Evolutionary conservation across 768 basidiomycete genomes (phyloP), one percentile per base, ranked within the genome.

Genomic region (Xanthoconium purpureum): DNA sequence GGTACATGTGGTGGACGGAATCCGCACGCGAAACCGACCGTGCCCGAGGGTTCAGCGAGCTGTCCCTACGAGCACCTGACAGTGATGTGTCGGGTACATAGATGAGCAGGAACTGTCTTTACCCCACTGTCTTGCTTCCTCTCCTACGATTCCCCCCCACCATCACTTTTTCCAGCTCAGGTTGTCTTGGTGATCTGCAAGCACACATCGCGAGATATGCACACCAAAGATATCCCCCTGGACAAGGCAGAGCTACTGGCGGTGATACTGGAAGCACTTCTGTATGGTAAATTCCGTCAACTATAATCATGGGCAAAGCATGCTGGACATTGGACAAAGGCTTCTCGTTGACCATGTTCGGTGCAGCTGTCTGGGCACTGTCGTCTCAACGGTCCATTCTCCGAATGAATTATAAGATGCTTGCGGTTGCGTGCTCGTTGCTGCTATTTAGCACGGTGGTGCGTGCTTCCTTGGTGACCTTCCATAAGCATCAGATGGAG

Each of bases 291-390:
- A 44, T 33, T 3, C 9, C 13, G 10, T 30, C 17, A 14, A 13
- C 15, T 11, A 33, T 13, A 10, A 20, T 40, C 18, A 9, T 18
- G 33, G 0, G 30, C 4, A 30, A 36, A 18, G 3, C 30, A 20
- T 42, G 2, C 39, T 59, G 17, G 55, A 3, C 6, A 3, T 17
- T 46, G 13, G 13, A 0, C 1, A 13, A n/a, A 74, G 74, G 74
- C 0, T 71, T 74, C 52, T 75, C 73, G 7, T 35, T 73, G 28
- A 50, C 73, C 38, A 74, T 75, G 73, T 75, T 72, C 55, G 62
- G 64, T 7, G 63, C 59, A 4, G 70, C 71, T 1, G 43, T 75
- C 12, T 69, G 66, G 61, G 62, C 55, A 1, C 37, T 74, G n/a
- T 35, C 55, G 6, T 49, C 46, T 29, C 50, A 51, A 18, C 58